phyloP scores from a whole-genome alignment of 1,284 basidiomycete genomes.

The Neonothopanus nambi region DNA sequence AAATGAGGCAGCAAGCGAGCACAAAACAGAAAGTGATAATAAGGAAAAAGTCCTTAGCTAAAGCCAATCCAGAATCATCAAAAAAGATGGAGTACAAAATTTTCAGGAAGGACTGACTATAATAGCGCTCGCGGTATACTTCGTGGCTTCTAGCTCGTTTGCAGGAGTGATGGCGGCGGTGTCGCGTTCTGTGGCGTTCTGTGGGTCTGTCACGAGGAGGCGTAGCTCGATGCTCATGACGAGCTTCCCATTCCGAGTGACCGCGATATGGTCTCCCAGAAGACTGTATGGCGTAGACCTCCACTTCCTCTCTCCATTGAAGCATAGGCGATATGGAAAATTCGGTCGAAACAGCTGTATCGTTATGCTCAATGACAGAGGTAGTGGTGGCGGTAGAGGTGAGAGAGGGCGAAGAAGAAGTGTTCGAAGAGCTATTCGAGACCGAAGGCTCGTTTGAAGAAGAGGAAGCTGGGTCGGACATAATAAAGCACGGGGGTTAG shows the following conservation, averaged over 20 bases:
- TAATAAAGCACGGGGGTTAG: too few relatives aligned
- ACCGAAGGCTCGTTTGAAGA: too few relatives aligned
- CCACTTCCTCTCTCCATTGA: constrained; percentile 11
- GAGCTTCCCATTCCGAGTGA: background rate
- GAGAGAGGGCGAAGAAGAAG: background rate
- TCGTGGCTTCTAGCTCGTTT: constrained; percentile 14
- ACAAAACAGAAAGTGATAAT: constrained; percentile 37
- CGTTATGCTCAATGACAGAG: constrained; percentile 1
- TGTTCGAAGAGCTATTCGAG: constrained; percentile 4
- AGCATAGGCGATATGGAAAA: constrained; percentile 8
- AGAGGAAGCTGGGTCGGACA: too few relatives aligned
- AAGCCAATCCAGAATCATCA: background rate
- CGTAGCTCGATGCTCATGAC: background rate
- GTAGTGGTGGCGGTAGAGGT: constrained; percentile 1
- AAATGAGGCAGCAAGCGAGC: constrained; percentile 34
- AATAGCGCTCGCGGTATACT: constrained; percentile 12
- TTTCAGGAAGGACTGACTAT: constrained; percentile 8
- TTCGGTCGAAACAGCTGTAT: constrained; percentile 8
- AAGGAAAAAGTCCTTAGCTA: constrained; percentile 40
- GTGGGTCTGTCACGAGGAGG: constrained; percentile 1
- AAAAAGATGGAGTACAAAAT: background rate
- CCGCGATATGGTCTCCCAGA: background rate
- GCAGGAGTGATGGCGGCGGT: constrained; percentile 14
- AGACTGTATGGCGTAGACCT: background rate
- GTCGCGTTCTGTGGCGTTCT: constrained; percentile 9